phyloP scores from a whole-genome alignment of 2,329 filamentous ascomycete species.

The Ceratocystis ficicola region DNA sequence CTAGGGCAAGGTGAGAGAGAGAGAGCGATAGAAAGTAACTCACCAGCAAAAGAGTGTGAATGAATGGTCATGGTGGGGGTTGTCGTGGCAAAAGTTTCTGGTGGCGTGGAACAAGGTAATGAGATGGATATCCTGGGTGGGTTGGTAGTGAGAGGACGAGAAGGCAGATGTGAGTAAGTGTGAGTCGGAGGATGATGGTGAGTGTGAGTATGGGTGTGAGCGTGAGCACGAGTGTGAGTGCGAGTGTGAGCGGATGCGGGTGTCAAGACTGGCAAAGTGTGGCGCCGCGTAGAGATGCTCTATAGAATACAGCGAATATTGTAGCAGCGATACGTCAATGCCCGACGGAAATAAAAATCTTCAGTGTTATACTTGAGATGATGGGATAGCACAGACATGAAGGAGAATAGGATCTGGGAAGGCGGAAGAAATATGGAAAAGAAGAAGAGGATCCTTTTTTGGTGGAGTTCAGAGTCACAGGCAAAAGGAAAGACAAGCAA shows the following conservation, averaged over 20 bases:
- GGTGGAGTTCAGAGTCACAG: not conserved
- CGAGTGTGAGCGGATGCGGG: not conserved
- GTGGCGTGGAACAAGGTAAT: too few species aligned
- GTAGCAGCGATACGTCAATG: not conserved
- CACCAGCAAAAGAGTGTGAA: not conserved
- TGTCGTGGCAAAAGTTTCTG: not conserved
- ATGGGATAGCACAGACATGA: not conserved
- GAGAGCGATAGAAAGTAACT: slow-evolving; percentile 27
- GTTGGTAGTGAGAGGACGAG: too few species aligned
- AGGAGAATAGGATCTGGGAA: not conserved
- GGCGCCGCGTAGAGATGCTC: not conserved
- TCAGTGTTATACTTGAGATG: not conserved
- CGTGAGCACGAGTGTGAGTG: not conserved
- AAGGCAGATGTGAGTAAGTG: not conserved
- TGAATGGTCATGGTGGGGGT: slow-evolving; percentile 11
- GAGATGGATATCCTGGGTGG: too few species aligned
- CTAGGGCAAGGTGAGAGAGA: slow-evolving; percentile 26
- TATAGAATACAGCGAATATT: not conserved
- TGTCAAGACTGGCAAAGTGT: not conserved
- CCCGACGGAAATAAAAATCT: not conserved
- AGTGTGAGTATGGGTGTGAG: not conserved
- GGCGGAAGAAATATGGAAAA: not conserved
- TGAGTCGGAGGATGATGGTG: not conserved
- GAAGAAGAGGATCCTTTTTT: not conserved
- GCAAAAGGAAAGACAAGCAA: not conserved